Evolutionary conservation across 495 filamentous ascomycete genomes (phyloP), one percentile per base, ranked within the genome.

Genomic region (Delitschia confertaspora): DNA sequence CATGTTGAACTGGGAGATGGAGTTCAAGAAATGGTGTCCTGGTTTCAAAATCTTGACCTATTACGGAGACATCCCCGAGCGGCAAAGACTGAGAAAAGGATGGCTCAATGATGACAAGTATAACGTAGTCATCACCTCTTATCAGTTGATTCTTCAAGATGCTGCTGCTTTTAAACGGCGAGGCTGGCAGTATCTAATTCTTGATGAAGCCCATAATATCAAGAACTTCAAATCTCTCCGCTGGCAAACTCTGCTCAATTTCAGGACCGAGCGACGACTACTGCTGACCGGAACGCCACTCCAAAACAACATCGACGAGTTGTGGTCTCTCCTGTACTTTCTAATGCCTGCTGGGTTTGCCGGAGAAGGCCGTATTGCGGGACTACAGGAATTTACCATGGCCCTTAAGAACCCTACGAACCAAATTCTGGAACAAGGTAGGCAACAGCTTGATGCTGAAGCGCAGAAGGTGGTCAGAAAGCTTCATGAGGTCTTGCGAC

Each of bases 1-100:
- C 21, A 95, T 99, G 72, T 78, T 99, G 38, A 99, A 99, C 60
- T 99, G 93, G 93, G 93, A 96, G 60, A 95, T 95, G 82, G 93
- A 99, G 63, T 99, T 99, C 72, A 96, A 96, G 58, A 96, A 96
- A 63, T 99, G 88, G 80, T 88, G 86, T 36, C 93, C 93, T 9
- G 93, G 93, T 2, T 99, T 99, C 73, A 96, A 95, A 59, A 88
- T 96, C 46, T 77, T 96, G 49, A 88, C 88, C 2, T 99, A 99
- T 67, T 96, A 96, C 59, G 93, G 93, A 55, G 91, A 96, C 30
- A 53, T 53, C 30, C 21, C 24, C 47, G 89, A 96, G 67, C 82
- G 93, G 14, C 85, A 83, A 60, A 72, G 77, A 54, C 95, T 95
- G 65, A 80, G 93, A 30, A 76, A 80, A 53, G 88, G 89, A 16